Evolutionary conservation across 371 early-diverging fungal genomes (phyloP), one percentile per base, ranked within the genome.

Genomic region (Mortierella sp.): DNA sequence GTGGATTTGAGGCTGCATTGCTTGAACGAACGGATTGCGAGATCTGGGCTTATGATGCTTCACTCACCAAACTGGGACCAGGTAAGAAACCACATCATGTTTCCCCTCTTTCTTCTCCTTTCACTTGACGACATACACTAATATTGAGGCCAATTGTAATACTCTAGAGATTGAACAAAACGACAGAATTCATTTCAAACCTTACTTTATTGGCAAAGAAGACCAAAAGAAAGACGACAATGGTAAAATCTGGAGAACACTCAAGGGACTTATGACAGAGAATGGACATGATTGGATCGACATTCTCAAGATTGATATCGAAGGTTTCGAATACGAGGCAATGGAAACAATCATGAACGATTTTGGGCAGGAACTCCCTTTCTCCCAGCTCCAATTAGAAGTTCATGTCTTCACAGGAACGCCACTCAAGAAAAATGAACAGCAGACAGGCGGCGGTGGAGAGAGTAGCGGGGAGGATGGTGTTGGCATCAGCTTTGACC

Each of bases 221-320:
- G 56, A 52, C 12, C 30, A 72, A 52, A 21, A 65, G 6, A 30
- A 61, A 0, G 77, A 65, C 44, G 53, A 29, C 0, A 15, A 58
- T 6, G 66, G 69, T 12, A 56, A 50, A 0, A 37, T 19, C 19
- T 72, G 73, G 73, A 60, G 52, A 47, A 69, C 69, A 12, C 61
- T 79, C 58, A 60, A 57, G 18, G 57, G 72, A 0, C 45, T 77
- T 37, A 77, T 77, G 77, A 44, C 58, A 25, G 77, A 72, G 63
- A 77, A 77, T 37, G 72, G 72, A 1, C 77, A 77, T 52, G 72
- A 77, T 44, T 77, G 77, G 77, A 77, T 77, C 43, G 72, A 77
- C 30, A 68, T 77, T 43, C 77, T 77, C 29, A 72, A 72, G 64
- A 62, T 79, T 12, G 73, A 72, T 23, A 69, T 72, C 16, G 79